Conservation (phyloP, 2,329 filamentous ascomycete genomes). For the Cadophora malorum region DNA sequence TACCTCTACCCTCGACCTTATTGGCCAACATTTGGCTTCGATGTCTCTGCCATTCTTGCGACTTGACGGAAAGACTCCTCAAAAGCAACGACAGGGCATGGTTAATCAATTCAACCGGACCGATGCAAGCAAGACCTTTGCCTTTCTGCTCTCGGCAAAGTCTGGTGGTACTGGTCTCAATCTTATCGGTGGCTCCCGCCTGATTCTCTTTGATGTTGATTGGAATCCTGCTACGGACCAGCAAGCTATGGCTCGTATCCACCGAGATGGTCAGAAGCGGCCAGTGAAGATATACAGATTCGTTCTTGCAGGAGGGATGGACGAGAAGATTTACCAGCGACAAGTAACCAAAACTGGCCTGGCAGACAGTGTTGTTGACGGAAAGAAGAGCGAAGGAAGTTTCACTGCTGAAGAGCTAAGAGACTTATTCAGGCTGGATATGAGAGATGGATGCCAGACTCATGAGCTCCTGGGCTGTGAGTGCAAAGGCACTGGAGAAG, state of each 20-base stretch:
- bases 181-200: constrained; percentile 71
- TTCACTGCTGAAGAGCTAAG: constrained; percentile 71
- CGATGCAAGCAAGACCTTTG: constrained; percentile 62
- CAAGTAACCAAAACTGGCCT: constrained; percentile 75
- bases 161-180: constrained; percentile 74
- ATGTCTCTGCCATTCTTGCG: constrained; percentile 68
- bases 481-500: constrained; percentile 61
- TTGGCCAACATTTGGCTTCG: constrained; percentile 65
- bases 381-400: constrained; percentile 63
- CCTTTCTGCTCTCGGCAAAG: constrained; percentile 76
- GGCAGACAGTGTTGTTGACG: constrained; percentile 74
- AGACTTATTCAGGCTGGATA: constrained; percentile 71
- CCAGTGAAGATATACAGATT: constrained; percentile 74
- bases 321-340: constrained; percentile 78
- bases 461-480: constrained; percentile 70
- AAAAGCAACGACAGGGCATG: constrained; percentile 68
- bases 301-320: constrained; percentile 70
- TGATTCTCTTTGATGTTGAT: constrained; percentile 76
- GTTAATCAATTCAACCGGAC: constrained; percentile 74
- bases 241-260: constrained; percentile 77
- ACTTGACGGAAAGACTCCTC: constrained; percentile 70
- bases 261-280: constrained; percentile 73
- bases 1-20: constrained; percentile 72
- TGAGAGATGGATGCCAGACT: constrained; percentile 66
- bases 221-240: constrained; percentile 79